Conservation (phyloP, 1,139 yeast genomes). For the Geotrichum australiense region DNA sequence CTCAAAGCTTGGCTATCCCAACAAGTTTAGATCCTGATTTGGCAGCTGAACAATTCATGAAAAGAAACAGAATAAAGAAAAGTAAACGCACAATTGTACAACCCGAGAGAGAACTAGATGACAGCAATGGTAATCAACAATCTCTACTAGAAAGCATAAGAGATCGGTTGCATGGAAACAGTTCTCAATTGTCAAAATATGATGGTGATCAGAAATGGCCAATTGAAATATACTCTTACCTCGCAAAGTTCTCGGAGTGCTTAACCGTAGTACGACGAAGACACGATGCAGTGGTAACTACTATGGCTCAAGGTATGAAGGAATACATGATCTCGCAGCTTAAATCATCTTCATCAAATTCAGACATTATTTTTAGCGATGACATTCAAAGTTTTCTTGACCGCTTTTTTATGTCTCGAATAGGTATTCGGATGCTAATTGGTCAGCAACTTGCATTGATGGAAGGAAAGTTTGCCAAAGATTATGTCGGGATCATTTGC, state of each 20-base stretch:
- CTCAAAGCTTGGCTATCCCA: conserved; percentile 9
- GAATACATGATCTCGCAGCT: too few relatives aligned
- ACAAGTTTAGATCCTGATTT: conserved; percentile 12
- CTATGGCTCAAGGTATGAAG: conserved; percentile 87
- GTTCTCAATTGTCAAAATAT: conserved; percentile 44
- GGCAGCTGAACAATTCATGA: conserved; percentile 13
- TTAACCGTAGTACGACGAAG: conserved; percentile 67
- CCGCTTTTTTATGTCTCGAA: conserved; percentile 75
- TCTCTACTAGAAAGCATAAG: conserved; percentile 19
- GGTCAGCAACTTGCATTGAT: conserved; percentile 81
- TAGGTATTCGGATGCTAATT: conserved; percentile 79
- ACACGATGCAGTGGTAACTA: conserved; percentile 90
- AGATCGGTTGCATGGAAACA: conserved; percentile 39
- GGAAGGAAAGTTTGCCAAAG: conserved; percentile 46
- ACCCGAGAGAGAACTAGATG: too few relatives aligned
- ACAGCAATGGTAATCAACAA: too few relatives aligned
- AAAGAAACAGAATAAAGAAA: conserved; percentile 17
- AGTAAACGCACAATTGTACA: conserved; percentile 3
- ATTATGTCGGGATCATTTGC: conserved; percentile 78
- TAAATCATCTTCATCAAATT: conserved; percentile 17
- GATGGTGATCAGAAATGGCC: conserved; percentile 55
- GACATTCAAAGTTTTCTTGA: conserved; percentile 71
- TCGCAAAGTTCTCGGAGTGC: conserved; percentile 57
- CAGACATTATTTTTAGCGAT: conserved; percentile 24
- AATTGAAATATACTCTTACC: conserved; percentile 65